Conservation (phyloP, 2,329 filamentous ascomycete genomes). For the Coniella lustricola region DNA sequence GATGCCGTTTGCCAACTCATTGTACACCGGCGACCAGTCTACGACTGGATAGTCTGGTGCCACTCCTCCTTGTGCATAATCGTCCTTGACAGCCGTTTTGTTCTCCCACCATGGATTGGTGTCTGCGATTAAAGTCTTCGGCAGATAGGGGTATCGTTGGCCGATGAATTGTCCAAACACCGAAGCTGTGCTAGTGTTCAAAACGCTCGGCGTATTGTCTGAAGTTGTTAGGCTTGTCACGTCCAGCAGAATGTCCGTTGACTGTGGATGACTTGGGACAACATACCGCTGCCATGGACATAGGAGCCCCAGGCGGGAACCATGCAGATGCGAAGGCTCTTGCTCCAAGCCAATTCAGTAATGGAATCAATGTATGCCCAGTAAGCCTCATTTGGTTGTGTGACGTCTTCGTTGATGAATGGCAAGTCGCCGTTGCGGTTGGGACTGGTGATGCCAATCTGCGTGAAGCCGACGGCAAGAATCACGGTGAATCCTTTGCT, state of each 20-base stretch:
- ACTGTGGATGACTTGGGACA: no score
- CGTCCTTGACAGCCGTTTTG: conserved; percentile 17
- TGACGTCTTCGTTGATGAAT: background rate
- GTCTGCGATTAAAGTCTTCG: conserved; percentile 20
- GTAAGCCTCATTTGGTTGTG: conserved; percentile 3
- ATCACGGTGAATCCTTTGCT: conserved; percentile 8
- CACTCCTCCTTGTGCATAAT: conserved; percentile 18
- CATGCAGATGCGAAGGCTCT: conserved; percentile 15
- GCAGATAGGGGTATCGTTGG: conserved; percentile 20
- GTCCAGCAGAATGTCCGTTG: no score
- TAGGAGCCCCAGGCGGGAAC: conserved; percentile 16
- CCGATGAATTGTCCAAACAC: conserved; percentile 20
- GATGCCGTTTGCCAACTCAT: conserved; percentile 19
- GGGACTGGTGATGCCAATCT: conserved; percentile 3
- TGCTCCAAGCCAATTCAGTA: conserved; percentile 15
- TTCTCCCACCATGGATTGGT: conserved; percentile 21
- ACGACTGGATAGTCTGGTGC: conserved; percentile 9
- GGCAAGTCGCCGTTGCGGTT: conserved; percentile 2
- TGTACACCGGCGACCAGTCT: conserved; percentile 18
- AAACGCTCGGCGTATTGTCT: no score
- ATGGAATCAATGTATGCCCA: conserved; percentile 5
- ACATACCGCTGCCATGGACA: conserved; percentile 15
- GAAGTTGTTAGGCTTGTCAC: background rate
- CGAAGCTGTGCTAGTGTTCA: conserved; percentile 11
- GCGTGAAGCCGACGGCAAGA: background rate